Evolutionary conservation across 2,329 filamentous ascomycete species (phyloP).

Genomic region (Dryadomyces quercivorus): DNA sequence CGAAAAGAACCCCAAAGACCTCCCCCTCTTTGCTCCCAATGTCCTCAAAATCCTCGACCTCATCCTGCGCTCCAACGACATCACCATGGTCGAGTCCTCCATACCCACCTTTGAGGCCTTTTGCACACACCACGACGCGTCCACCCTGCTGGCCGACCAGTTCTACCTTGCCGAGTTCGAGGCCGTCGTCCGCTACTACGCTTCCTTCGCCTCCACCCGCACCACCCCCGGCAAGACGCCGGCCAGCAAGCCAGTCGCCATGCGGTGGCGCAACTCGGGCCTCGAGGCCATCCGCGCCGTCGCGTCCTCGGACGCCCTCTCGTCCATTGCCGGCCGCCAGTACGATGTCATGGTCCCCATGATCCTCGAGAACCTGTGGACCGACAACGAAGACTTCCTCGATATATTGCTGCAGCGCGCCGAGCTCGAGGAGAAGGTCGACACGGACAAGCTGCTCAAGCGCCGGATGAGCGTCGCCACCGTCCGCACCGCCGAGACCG

Average conservation of each 20-base stretch:
- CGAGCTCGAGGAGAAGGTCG: conserved; percentile 54
- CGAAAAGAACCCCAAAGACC: conserved; percentile 82
- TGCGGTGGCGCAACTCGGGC: conserved; percentile 66
- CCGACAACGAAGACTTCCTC: conserved; percentile 58
- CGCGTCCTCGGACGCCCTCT: conserved; percentile 66
- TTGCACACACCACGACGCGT: conserved; percentile 78
- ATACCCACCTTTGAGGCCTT: conserved; percentile 78
- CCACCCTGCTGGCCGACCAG: conserved; percentile 74
- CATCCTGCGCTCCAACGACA: conserved; percentile 74
- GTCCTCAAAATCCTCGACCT: conserved; percentile 75
- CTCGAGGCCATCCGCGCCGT: conserved; percentile 71
- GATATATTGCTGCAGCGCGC: conserved; percentile 55
- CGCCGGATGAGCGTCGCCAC: conserved; percentile 72
- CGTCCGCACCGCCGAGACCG: conserved; percentile 56
- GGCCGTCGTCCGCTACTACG: conserved; percentile 68
- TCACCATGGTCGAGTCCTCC: conserved; percentile 86
- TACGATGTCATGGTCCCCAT: conserved; percentile 70
- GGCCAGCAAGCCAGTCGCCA: conserved; percentile 58
- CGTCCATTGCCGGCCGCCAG: conserved; percentile 62
- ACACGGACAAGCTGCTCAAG: conserved; percentile 48
- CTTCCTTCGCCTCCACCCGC: conserved; percentile 61
- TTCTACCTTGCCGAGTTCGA: conserved; percentile 74
- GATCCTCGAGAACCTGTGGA: conserved; percentile 77
- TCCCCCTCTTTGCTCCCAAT: conserved; percentile 76
- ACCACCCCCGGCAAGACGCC: conserved; percentile 36